Percentiles rank a stretch among this genome's conserved stretches.
phyloP scores from a whole-genome alignment of 345 rosid genomes.

The Psidium guajava region DNA sequence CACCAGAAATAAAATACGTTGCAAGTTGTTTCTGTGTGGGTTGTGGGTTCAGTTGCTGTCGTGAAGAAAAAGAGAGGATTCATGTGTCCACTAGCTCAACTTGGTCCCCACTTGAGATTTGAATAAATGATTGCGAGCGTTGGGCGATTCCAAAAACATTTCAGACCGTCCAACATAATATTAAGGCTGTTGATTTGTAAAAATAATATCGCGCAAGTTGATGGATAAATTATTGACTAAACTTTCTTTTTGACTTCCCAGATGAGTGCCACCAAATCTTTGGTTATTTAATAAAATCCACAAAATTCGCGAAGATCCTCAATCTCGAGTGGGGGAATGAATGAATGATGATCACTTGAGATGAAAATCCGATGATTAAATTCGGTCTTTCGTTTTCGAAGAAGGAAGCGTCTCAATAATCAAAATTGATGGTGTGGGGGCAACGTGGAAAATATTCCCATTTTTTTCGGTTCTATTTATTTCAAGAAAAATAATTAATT shows the following conservation, averaged over 20 bases:
- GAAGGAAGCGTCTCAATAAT: background rate
- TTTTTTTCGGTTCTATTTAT: background rate
- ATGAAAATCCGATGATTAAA: background rate
- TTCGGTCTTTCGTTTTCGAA: background rate
- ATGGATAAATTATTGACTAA: background rate
- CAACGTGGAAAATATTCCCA: background rate
- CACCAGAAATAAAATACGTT: background rate
- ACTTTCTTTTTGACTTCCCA: background rate
- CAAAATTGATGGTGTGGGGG: background rate
- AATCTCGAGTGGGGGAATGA: background rate
- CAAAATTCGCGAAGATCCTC: background rate
- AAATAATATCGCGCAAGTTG: background rate
- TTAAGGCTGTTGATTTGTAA: background rate
- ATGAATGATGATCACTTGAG: background rate
- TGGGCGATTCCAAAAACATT: background rate
- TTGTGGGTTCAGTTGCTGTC: background rate
- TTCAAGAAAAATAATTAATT: too few species aligned
- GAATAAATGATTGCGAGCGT: background rate
- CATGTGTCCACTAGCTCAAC: background rate
- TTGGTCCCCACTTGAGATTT: background rate
- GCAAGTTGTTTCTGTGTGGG: background rate
- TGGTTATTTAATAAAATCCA: background rate
- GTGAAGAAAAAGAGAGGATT: background rate
- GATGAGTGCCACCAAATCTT: background rate
- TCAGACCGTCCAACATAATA: background rate